These are phyloP conservation scores for Trichoderma pleuroti DNA, from an alignment of 2,329 filamentous ascomycete genomes.

Conservation along the genomic window DNA sequence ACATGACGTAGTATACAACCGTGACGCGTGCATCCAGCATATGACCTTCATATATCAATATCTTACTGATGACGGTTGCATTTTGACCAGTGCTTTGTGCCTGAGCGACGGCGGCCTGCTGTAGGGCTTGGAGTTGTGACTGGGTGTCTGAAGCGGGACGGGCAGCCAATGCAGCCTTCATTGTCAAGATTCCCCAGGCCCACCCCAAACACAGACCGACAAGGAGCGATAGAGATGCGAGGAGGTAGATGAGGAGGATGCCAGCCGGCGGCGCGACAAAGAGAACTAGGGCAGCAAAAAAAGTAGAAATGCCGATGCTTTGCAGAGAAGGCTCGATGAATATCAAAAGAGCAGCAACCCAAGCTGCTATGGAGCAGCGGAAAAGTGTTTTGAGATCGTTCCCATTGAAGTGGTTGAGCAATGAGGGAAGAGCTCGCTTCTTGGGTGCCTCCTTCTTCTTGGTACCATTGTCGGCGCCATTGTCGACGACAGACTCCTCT, in stretches of 20 bases:
- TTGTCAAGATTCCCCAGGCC: constrained; percentile 48
- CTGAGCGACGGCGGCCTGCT: constrained; percentile 34
- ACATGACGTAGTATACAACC: constrained; percentile 36
- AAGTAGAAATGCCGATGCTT: constrained; percentile 42
- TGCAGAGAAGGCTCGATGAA: constrained; percentile 43
- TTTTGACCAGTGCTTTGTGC: constrained; percentile 29
- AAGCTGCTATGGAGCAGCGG: constrained; percentile 45
- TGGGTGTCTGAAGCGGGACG: constrained; percentile 39
- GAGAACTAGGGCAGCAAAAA: constrained; percentile 41
- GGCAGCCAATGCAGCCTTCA: constrained; percentile 46
- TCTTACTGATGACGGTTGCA: constrained; percentile 29
- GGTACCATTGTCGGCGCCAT: neutral
- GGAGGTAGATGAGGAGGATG: constrained; percentile 44
- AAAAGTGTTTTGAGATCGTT: constrained; percentile 45
- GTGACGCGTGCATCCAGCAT: constrained; percentile 48
- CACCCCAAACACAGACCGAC: constrained; percentile 46
- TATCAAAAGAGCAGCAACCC: constrained; percentile 45
- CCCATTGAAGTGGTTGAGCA: constrained; percentile 45
- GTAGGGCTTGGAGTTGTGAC: constrained; percentile 33
- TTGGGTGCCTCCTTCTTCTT: neutral
- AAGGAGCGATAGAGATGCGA: constrained; percentile 41
- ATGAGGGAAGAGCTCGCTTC: constrained; percentile 27
- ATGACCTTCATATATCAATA: constrained; percentile 41
- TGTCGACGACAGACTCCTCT: neutral
- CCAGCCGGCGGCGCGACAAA: constrained; percentile 44